Evolutionary conservation across 495 filamentous ascomycete species (phyloP).

Genomic region (Hypoxylon lienhwacheense): DNA sequence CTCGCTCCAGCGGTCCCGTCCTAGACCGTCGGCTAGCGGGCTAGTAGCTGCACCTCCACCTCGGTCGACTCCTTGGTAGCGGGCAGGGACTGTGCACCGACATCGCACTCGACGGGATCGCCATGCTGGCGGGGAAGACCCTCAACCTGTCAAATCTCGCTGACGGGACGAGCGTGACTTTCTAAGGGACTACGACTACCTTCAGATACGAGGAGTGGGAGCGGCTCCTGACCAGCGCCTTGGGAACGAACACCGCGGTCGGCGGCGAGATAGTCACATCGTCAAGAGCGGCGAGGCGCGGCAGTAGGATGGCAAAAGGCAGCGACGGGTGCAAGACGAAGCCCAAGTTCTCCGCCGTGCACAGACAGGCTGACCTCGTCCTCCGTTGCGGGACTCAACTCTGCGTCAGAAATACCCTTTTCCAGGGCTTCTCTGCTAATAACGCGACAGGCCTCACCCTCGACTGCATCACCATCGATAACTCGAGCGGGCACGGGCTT

Average conservation of each 20-base stretch:
- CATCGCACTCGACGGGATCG: slow-evolving; percentile 12
- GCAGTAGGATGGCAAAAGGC: slow-evolving; percentile 59
- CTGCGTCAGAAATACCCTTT: slow-evolving; percentile 58
- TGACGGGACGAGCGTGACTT: slow-evolving; percentile 42
- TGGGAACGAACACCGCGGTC: slow-evolving; percentile 52
- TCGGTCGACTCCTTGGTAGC: neutral
- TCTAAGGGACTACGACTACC: slow-evolving; percentile 53
- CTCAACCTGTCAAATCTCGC: slow-evolving; percentile 13
- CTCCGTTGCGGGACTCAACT: slow-evolving; percentile 45
- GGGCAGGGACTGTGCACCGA: slow-evolving; percentile 5
- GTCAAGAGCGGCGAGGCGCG: slow-evolving; percentile 51
- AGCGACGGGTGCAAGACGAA: slow-evolving; percentile 56
- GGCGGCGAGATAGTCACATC: slow-evolving; percentile 47
- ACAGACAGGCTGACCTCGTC: slow-evolving; percentile 43
- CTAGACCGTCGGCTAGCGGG: slow-evolving; percentile 1
- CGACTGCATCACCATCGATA: slow-evolving; percentile 59
- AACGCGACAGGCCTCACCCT: slow-evolving; percentile 52
- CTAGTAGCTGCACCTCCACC: slow-evolving; percentile 15
- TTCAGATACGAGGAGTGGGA: slow-evolving; percentile 55
- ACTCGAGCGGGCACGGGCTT: slow-evolving; percentile 68
- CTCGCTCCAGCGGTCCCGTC: slow-evolving; percentile 14
- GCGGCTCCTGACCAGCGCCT: slow-evolving; percentile 54
- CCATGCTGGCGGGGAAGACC: slow-evolving; percentile 13
- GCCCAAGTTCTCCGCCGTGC: slow-evolving; percentile 58
- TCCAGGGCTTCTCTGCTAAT: slow-evolving; percentile 64